phyloP scores from a whole-genome alignment of 1,284 basidiomycete genomes.

The Puccinia coronata region DNA sequence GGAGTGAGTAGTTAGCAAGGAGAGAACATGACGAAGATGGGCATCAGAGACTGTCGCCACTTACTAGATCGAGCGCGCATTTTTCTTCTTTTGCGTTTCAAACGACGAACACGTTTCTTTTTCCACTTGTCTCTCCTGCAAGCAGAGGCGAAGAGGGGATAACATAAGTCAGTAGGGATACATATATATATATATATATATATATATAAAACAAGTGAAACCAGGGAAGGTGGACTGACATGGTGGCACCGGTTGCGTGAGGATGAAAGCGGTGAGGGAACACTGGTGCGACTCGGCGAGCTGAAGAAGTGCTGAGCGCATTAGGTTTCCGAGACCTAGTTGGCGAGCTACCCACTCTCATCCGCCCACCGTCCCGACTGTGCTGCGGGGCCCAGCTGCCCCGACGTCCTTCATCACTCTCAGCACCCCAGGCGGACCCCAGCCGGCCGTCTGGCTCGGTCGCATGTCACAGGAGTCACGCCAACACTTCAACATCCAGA shows the following conservation, averaged over 20 bases:
- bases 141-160: too few relatives aligned
- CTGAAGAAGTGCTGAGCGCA: neutral
- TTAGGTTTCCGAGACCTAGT: conserved; percentile 11
- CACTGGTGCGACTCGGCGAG: neutral
- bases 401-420: too few relatives aligned
- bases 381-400: conserved; percentile 1
- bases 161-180: too few relatives aligned
- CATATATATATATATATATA: too few relatives aligned
- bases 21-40: neutral
- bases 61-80: conserved; percentile 50
- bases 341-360: neutral
- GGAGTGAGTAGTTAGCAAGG: neutral
- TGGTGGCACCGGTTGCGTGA: conserved; percentile 8
- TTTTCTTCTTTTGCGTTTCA: conserved; percentile 58
- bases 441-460: too few relatives aligned
- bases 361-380: neutral
- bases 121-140: conserved; percentile 57
- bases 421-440: too few relatives aligned
- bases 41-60: neutral
- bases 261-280: neutral
- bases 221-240: neutral
- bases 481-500: too few relatives aligned
- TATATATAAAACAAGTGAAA: too few relatives aligned
- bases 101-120: conserved; percentile 57
- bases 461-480: conserved; percentile 7